phyloP scores from a whole-genome alignment of 129 eudicot genomes.

The Artemisia annua region DNA sequence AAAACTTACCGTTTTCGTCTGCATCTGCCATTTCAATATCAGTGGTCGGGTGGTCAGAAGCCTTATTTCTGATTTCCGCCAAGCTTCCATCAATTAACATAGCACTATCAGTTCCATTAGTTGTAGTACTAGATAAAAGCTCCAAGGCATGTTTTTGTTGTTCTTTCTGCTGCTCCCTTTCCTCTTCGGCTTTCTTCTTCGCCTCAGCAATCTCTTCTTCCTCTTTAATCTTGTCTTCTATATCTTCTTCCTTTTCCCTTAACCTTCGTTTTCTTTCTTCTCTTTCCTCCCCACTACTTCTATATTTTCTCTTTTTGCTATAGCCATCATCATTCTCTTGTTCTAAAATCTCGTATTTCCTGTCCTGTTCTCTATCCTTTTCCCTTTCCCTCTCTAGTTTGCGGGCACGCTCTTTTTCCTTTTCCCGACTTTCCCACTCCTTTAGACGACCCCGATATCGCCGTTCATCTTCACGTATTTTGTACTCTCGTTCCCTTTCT shows the following conservation, averaged over 20 bases:
- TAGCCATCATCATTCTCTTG: conserved; percentile 86
- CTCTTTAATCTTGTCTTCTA: conserved; percentile 79
- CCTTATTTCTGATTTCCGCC: too few species aligned
- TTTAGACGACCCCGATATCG: conserved; percentile 68
- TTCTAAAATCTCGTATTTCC: conserved; percentile 68
- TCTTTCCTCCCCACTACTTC: conserved; percentile 72
- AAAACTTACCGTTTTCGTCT: too few species aligned
- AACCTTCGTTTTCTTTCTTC: conserved; percentile 82
- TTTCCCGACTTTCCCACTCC: conserved; percentile 93
- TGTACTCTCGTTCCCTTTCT: conserved; percentile 89
- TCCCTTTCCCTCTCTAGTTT: conserved; percentile 87
- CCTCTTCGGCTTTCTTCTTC: conserved; percentile 69
- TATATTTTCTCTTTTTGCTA: conserved; percentile 74
- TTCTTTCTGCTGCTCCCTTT: conserved; percentile 55
- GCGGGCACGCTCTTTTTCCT: conserved; percentile 70
- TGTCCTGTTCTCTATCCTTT: conserved; percentile 76
- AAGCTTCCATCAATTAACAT: too few species aligned
- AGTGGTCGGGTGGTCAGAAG: background rate
- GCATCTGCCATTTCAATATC: too few species aligned
- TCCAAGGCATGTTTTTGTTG: too few species aligned
- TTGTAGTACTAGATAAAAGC: too few species aligned
- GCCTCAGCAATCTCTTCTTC: conserved; percentile 88
- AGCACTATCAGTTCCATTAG: too few species aligned
- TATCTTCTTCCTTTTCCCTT: conserved; percentile 90
- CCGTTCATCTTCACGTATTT: conserved; percentile 82